A percentile compares a stretch with the other conserved stretches of the same genome.
Conservation (phyloP, 805 yeast genomes). For the Kurtzmaniella fragi region DNA sequence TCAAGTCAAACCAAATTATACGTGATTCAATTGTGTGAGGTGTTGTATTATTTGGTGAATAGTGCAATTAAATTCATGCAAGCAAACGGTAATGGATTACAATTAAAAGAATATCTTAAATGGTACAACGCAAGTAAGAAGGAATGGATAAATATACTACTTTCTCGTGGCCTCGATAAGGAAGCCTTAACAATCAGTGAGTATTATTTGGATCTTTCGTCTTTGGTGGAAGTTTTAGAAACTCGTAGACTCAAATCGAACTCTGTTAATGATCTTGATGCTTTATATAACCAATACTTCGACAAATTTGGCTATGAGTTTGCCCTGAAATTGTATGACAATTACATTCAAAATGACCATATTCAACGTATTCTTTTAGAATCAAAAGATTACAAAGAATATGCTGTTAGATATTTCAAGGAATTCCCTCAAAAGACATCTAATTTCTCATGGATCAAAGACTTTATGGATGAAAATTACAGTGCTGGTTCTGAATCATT, state of each 20-base stretch:
- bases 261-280: constrained; percentile 4
- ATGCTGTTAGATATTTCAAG: constrained; percentile 48
- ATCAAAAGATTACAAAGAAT: constrained; percentile 48
- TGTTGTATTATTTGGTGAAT: constrained; percentile 30
- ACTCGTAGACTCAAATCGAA: constrained; percentile 17
- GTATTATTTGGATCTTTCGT: constrained; percentile 56
- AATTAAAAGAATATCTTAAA: constrained; percentile 20
- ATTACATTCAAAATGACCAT: constrained; percentile 50
- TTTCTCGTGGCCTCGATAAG: constrained; percentile 43
- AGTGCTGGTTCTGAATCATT: constrained; percentile 46
- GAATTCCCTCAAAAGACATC: constrained; percentile 38
- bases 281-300: constrained; percentile 47
- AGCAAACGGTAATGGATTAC: constrained; percentile 16
- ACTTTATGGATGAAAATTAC: constrained; percentile 49
- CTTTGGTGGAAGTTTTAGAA: constrained; percentile 50
- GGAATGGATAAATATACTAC: constrained; percentile 58
- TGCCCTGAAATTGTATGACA: constrained; percentile 58
- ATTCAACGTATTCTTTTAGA: constrained; percentile 50
- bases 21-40: constrained; percentile 21
- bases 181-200: constrained; percentile 64
- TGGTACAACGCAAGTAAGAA: constrained; percentile 30
- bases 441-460: constrained; percentile 68
- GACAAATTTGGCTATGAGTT: constrained; percentile 61
- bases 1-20: constrained; percentile 13
- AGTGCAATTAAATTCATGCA: constrained; percentile 33